A percentile compares a stretch with the other conserved stretches of the same genome.
phyloP scores from a whole-genome alignment of 192 early-diverging fungal genomes.

The Backusella tarrabulga region DNA sequence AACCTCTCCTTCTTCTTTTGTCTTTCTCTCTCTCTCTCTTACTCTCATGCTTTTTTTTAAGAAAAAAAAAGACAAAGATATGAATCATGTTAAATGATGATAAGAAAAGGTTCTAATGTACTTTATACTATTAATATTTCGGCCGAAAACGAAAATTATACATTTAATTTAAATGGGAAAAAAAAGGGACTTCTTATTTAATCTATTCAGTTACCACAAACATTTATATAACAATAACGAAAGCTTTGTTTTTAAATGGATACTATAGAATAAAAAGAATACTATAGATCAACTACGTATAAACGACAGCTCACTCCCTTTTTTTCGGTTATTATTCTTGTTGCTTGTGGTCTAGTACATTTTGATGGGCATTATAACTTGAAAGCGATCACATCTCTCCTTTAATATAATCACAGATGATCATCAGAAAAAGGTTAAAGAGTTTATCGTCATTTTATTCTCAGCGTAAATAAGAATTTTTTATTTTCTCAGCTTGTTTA shows the following conservation, averaged over 20 bases:
- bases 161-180: slow-evolving; percentile 7
- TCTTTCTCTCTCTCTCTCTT: not conserved
- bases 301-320: not conserved
- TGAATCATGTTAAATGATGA: too few species aligned
- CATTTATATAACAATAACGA: not conserved
- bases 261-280: not conserved
- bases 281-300: not conserved
- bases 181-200: not conserved
- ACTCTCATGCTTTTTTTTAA: too few species aligned
- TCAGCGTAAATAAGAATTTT: not conserved
- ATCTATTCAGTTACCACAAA: not conserved
- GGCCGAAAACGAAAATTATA: not conserved
- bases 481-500: not conserved
- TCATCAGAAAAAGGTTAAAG: slow-evolving; percentile 1
- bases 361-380: not conserved
- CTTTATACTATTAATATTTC: not conserved
- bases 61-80: too few species aligned
- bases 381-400: not conserved
- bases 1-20: not conserved
- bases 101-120: too few species aligned
- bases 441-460: not conserved
- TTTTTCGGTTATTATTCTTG: not conserved
- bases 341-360: not conserved
- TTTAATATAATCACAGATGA: not conserved
- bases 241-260: not conserved